Evolutionary conservation across 306 rosid species (phyloP), one percentile per base, ranked within the genome.

Genomic region (Elaeagnus macrophylla): DNA sequence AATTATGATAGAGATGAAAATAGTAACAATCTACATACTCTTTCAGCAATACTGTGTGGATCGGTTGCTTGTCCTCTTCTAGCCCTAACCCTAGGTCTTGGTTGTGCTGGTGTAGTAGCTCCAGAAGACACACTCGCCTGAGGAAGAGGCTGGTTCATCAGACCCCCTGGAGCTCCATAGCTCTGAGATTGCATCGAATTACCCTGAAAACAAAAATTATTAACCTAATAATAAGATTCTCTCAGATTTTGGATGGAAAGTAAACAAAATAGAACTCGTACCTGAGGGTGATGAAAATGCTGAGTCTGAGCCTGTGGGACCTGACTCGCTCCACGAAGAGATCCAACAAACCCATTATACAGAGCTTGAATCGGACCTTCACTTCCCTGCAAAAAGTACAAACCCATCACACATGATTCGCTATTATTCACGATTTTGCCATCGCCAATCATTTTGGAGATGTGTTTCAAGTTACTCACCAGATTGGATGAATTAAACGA

Each of bases 61-160:
- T 93, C 99, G 37, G 99, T 93, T 35, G 99, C 99, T 74, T 93
- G 99, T 35, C 99, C 99, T 60, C 99, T 71, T 48, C 99, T 67
- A 1, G 99, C 99, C 69, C 99, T 82, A 10, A 93, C 86, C 73
- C 84, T 80, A 64, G 81, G 99, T n/a, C 79, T 84, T 3, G 99
- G 82, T 58, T 84, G 99, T 14, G 81, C 88, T 20, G 93, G 80
- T 1, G 72, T 50, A 12, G 68, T 67, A 12, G 68, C 69, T 10
- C 75, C 83, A 5, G 49, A 46, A 12, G 83, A 70, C 0, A 75
- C 81, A 37, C 69, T 60, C 0, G 53, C 80, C 39, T 83, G 79
- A 57, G 71, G 54, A 37, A 75, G 80, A 57, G 69, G 54, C 38
- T 77, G 95, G 68, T 59, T 82, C 56, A 71, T 58, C 54, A 56